Conservation (phyloP, 1,139 yeast species). For the Candida sp. region DNA sequence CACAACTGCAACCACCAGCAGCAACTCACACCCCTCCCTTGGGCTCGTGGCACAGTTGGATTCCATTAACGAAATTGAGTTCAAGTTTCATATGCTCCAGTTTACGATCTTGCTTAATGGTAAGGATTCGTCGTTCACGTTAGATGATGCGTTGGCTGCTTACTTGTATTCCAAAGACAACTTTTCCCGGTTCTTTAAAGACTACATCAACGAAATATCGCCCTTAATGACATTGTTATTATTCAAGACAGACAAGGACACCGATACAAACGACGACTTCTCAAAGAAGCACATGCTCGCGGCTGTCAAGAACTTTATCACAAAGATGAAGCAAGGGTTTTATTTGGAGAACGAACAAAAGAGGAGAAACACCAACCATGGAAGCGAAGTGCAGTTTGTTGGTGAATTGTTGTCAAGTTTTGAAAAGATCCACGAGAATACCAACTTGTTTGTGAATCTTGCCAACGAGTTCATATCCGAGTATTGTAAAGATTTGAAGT, state of each 20-base stretch:
- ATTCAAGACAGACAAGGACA: constrained; percentile 24
- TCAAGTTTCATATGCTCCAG: constrained; percentile 66
- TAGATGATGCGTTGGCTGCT: constrained; percentile 45
- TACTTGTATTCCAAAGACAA: constrained; percentile 58
- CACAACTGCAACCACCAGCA: not conserved
- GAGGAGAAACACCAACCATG: constrained; percentile 17
- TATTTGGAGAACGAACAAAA: constrained; percentile 20
- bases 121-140: constrained; percentile 14
- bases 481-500: constrained; percentile 64
- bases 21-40: not conserved
- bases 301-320: constrained; percentile 25
- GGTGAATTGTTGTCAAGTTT: constrained; percentile 41
- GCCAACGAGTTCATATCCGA: constrained; percentile 65
- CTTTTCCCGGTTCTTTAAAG: constrained; percentile 49
- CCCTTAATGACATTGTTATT: constrained; percentile 57
- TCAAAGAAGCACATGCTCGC: constrained; percentile 22
- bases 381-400: constrained; percentile 41
- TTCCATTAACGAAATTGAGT: constrained; percentile 43
- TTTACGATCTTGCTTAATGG: constrained; percentile 49
- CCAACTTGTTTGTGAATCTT: constrained; percentile 35
- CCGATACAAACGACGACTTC: constrained; percentile 17
- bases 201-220: constrained; percentile 49
- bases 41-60: not conserved
- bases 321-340: constrained; percentile 30
- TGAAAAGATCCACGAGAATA: constrained; percentile 38